Conservation (phyloP, 768 basidiomycete genomes). For the Terana coerulea region DNA sequence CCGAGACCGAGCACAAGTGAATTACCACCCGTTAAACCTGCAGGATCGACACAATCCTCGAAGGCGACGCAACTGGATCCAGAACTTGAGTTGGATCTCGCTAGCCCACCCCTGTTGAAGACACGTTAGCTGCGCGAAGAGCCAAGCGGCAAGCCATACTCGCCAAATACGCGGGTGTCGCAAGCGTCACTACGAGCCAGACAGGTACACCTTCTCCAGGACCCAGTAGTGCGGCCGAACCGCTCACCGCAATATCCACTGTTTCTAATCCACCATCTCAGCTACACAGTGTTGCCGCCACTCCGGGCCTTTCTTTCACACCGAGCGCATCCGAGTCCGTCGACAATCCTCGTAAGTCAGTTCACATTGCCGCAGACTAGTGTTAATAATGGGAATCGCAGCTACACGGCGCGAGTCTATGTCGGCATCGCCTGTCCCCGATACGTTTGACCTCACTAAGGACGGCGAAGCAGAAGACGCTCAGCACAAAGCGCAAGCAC, state of each 20-base stretch:
- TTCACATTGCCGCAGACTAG: background rate
- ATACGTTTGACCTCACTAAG: conserved; percentile 66
- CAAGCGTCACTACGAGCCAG: conserved; percentile 37
- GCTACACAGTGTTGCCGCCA: conserved; percentile 42
- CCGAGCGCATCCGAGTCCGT: conserved; percentile 7
- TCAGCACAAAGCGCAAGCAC: conserved; percentile 41
- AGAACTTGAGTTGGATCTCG: conserved; percentile 55
- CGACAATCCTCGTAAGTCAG: background rate
- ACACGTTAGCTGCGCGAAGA: conserved; percentile 61
- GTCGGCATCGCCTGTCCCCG: conserved; percentile 56
- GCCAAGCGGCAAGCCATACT: conserved; percentile 74
- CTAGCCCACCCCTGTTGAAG: conserved; percentile 49
- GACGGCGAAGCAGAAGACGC: conserved; percentile 50
- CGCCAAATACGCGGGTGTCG: conserved; percentile 62
- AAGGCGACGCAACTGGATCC: conserved; percentile 28
- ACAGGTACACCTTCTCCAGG: conserved; percentile 51
- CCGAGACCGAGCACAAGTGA: conserved; percentile 18
- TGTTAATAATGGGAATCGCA: background rate
- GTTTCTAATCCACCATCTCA: conserved; percentile 64
- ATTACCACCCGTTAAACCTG: conserved; percentile 12
- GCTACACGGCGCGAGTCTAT: conserved; percentile 46
- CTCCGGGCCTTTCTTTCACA: conserved; percentile 22
- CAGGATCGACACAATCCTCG: conserved; percentile 15
- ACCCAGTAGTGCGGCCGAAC: conserved; percentile 72
- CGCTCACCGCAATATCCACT: conserved; percentile 55